A percentile compares a stretch with the other conserved stretches of the same genome.
phyloP scores from a whole-genome alignment of 176 grass and related monocot genomes.

The Bonia amplexicaulis region DNA sequence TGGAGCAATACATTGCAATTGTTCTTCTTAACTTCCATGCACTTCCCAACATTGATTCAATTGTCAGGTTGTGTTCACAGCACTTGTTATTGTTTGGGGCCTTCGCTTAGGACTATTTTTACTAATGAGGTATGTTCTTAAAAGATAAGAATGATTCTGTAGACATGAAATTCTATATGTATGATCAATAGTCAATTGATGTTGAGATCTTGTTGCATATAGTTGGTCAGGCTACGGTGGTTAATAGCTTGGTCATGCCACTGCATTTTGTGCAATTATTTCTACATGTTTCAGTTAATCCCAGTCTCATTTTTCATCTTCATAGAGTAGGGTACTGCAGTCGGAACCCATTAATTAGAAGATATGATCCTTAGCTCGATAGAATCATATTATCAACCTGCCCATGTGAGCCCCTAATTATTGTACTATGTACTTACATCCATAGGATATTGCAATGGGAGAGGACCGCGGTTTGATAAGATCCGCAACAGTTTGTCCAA shows the following conservation, averaged over 20 bases:
- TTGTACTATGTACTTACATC: neutral
- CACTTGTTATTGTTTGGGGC: slow-evolving; percentile 45
- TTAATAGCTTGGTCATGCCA: neutral
- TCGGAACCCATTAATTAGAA: neutral
- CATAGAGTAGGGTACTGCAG: neutral
- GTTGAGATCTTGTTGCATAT: neutral
- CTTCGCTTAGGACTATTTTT: slow-evolving; percentile 51
- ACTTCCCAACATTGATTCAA: neutral
- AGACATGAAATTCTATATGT: neutral
- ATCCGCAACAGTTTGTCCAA: slow-evolving; percentile 51
- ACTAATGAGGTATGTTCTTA: slow-evolving; percentile 43
- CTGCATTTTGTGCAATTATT: neutral
- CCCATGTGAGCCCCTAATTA: neutral
- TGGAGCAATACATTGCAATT: neutral
- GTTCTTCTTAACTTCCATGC: neutral
- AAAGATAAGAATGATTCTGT: neutral
- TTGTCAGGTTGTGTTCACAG: slow-evolving; percentile 40
- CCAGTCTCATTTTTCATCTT: neutral
- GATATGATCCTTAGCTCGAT: neutral
- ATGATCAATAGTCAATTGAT: neutral
- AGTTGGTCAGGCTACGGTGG: neutral
- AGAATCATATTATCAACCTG: neutral
- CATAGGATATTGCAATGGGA: slow-evolving; percentile 54
- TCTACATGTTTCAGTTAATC: neutral
- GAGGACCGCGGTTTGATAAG: slow-evolving; percentile 56